These are phyloP conservation scores for Phialophora chinensis DNA, from an alignment of 2,329 filamentous ascomycete species.

Conservation along the genomic window DNA sequence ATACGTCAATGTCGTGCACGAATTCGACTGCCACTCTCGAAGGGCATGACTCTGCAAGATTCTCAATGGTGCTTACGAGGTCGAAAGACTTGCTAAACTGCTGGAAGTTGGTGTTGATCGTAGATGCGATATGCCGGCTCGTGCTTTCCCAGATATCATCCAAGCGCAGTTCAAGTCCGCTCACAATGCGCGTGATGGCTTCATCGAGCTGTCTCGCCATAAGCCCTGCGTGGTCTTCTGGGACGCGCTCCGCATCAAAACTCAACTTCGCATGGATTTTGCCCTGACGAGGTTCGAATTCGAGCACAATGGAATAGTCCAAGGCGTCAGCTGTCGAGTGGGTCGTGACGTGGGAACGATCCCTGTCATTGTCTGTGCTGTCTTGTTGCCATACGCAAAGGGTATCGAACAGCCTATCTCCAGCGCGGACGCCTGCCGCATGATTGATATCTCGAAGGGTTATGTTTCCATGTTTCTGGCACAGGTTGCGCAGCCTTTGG, in stretches of 20 bases:
- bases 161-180: slow-evolving; percentile 43
- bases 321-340: slow-evolving; percentile 70
- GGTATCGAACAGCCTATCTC: slow-evolving; percentile 72
- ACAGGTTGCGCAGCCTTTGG: slow-evolving; percentile 68
- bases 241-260: slow-evolving; percentile 61
- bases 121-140: slow-evolving; percentile 51
- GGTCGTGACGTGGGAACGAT: slow-evolving; percentile 57
- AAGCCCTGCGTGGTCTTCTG: slow-evolving; percentile 60
- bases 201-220: slow-evolving; percentile 68
- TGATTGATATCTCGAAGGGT: slow-evolving; percentile 74
- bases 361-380: slow-evolving; percentile 49
- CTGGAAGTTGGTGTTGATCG: slow-evolving; percentile 54
- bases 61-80: slow-evolving; percentile 62
- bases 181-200: slow-evolving; percentile 55
- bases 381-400: slow-evolving; percentile 87
- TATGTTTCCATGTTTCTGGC: slow-evolving; percentile 68
- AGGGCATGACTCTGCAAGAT: slow-evolving; percentile 56
- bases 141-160: slow-evolving; percentile 34
- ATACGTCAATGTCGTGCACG: slow-evolving; percentile 55
- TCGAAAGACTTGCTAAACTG: slow-evolving; percentile 49
- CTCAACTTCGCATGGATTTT: slow-evolving; percentile 60
- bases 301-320: slow-evolving; percentile 77
- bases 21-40: slow-evolving; percentile 69
- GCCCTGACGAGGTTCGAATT: slow-evolving; percentile 69
- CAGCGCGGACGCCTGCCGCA: slow-evolving; percentile 60